Evolutionary conservation across 208 protist species (phyloP), one percentile per base, ranked within the genome.

Genomic region (Leishmania arabica): DNA sequence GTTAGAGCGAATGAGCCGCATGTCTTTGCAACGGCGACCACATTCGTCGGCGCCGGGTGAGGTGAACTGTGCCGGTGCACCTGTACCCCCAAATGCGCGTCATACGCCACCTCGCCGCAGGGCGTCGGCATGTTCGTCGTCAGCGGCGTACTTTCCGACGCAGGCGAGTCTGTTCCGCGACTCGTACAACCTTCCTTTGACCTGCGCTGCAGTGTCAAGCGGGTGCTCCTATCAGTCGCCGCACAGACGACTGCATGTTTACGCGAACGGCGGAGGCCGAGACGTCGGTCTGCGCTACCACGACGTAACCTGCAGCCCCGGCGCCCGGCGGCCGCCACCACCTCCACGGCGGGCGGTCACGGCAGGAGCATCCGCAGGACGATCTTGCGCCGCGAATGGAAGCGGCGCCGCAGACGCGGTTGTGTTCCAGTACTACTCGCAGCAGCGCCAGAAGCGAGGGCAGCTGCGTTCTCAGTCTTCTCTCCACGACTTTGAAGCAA

Each of bases 341-440:
- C 49, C 37, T 31, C 51, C 49, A 27, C 53, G 37, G 37, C 74
- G 54, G 9, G 24, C 74, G 15, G 74, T 47, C 13, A 65, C 74
- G 24, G 74, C 74, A 60, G 54, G 54, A 24, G 56, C 54, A 40
- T 40, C 49, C 0, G 15, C 49, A 9, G 56, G 54, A 24, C 74
- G 24, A 34, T 64, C 73, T 64, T 37, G 34, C 56, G 40, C 74
- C 13, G 37, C 56, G 54, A 66, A 64, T 31, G 37, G 24, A 56
- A 51, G 40, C 56, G 37, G 62, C 19, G 58, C 64, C 54, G 74
- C 78, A 11, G 83, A 86, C 62, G 83, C 83, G n/a, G 68, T 86
- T 53, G 83, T 60, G 31, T 86, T 80, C 60, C 83, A 82, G 34
- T 83, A 83, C 83, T 86, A 83, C 69, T 42, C 72, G 17, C 81